phyloP scores from a whole-genome alignment of 129 eudicot genomes.

The Solidago caesia region DNA sequence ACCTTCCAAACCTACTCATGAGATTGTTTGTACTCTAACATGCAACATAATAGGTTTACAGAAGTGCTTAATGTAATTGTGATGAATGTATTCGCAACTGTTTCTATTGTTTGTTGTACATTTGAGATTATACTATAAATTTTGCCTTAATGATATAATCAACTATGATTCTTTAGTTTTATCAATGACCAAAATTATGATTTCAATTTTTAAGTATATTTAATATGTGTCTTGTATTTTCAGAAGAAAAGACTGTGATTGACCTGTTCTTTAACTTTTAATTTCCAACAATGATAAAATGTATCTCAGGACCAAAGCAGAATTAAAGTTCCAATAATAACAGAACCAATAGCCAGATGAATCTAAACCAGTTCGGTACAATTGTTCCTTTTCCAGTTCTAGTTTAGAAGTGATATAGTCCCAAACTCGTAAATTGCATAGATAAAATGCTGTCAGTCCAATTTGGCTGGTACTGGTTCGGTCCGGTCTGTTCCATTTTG shows the following conservation, averaged over 20 bases:
- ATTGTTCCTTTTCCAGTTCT: too few species aligned
- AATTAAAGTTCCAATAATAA: background rate
- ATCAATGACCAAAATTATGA: background rate
- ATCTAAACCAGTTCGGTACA: background rate
- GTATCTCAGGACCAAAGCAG: background rate
- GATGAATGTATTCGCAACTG: background rate
- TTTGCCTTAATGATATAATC: background rate
- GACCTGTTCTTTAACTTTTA: background rate
- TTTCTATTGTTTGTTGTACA: background rate
- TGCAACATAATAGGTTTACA: background rate
- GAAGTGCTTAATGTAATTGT: background rate
- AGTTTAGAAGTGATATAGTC: background rate
- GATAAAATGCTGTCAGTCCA: too few species aligned
- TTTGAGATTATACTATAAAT: background rate
- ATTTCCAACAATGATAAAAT: too few species aligned
- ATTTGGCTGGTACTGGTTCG: too few species aligned
- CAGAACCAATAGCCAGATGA: background rate
- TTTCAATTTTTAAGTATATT: background rate
- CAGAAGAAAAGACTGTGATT: too few species aligned
- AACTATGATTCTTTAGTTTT: background rate
- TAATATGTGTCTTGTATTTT: too few species aligned
- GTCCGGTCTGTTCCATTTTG: too few species aligned
- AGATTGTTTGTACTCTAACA: constrained; percentile 25
- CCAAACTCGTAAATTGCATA: too few species aligned
- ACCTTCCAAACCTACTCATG: constrained; percentile 28